Evolutionary conservation across 768 basidiomycete genomes (phyloP).

Genomic region (Tricholomella constricta): DNA sequence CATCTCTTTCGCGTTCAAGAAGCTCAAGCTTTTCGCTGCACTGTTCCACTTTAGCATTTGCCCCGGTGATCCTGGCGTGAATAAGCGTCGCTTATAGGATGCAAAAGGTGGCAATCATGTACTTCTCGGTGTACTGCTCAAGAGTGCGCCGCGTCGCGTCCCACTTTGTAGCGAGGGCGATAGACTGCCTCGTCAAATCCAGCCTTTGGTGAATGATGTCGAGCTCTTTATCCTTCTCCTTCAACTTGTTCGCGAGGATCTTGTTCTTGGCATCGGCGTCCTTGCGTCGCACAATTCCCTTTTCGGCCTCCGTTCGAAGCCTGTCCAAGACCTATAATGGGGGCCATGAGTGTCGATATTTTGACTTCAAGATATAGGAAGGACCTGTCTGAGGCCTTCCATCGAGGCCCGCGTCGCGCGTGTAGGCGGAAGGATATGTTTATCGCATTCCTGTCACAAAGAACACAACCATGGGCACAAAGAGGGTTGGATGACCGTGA

Average conservation of each 20-base stretch:
- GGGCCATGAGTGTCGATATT: background rate
- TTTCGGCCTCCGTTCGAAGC: conserved; percentile 25
- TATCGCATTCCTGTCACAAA: background rate
- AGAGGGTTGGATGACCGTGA: conserved; percentile 20
- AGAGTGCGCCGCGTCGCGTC: conserved; percentile 8
- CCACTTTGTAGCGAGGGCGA: conserved; percentile 13
- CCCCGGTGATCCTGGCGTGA: conserved; percentile 1
- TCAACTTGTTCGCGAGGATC: conserved; percentile 18
- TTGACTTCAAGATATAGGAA: background rate
- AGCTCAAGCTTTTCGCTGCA: conserved; percentile 14
- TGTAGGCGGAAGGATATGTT: background rate
- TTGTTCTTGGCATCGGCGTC: conserved; percentile 27
- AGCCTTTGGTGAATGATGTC: conserved; percentile 20
- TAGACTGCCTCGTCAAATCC: conserved; percentile 5
- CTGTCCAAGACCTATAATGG: conserved; percentile 22
- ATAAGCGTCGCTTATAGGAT: background rate
- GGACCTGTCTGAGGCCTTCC: conserved; percentile 16
- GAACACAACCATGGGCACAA: background rate
- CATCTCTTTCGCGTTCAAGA: conserved; percentile 14
- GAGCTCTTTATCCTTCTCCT: conserved; percentile 22
- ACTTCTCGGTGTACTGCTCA: conserved; percentile 13
- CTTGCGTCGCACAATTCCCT: conserved; percentile 24
- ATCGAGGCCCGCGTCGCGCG: conserved; percentile 9
- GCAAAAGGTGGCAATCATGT: background rate
- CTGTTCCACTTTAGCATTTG: conserved; percentile 19